Percentiles rank a stretch among this genome's conserved stretches.
These are phyloP conservation scores for Euclidium syriacum DNA, from an alignment of 345 rosid genomes.

Conservation along the genomic window DNA sequence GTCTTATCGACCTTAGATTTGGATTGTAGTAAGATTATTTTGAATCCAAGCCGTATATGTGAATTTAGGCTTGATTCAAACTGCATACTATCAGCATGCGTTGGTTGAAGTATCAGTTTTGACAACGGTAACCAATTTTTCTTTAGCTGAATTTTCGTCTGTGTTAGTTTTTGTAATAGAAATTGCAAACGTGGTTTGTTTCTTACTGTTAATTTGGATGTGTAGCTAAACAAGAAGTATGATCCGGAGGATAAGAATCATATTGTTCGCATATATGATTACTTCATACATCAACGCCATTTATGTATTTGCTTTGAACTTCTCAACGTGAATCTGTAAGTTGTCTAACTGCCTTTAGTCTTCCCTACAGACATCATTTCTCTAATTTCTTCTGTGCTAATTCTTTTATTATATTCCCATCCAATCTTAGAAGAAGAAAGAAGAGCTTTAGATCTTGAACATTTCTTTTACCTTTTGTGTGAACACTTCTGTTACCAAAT, in stretches of 20 bases:
- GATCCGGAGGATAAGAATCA: constrained; percentile 89
- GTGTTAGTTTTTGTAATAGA: not conserved
- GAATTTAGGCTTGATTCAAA: no score
- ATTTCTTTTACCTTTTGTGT: no score
- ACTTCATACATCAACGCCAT: constrained; percentile 62
- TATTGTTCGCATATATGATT: constrained; percentile 77
- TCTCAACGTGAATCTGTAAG: constrained; percentile 83
- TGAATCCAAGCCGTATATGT: no score
- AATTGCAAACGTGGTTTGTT: not conserved
- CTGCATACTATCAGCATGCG: constrained; percentile 86
- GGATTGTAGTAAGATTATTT: no score
- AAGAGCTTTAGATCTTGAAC: no score
- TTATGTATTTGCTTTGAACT: constrained; percentile 82
- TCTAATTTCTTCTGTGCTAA: no score
- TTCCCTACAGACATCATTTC: no score
- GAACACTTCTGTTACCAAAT: no score
- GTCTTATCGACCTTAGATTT: no score
- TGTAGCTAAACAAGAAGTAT: constrained; percentile 78
- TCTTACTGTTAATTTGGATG: not conserved
- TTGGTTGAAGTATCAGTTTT: constrained; percentile 82
- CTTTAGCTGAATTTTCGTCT: not conserved
- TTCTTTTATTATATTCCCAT: no score
- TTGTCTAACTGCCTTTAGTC: not conserved
- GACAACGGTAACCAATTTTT: constrained; percentile 47
- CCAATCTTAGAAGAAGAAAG: no score